Conservation (phyloP, 2,329 filamentous ascomycete species). For the Cercospora berteroae region DNA sequence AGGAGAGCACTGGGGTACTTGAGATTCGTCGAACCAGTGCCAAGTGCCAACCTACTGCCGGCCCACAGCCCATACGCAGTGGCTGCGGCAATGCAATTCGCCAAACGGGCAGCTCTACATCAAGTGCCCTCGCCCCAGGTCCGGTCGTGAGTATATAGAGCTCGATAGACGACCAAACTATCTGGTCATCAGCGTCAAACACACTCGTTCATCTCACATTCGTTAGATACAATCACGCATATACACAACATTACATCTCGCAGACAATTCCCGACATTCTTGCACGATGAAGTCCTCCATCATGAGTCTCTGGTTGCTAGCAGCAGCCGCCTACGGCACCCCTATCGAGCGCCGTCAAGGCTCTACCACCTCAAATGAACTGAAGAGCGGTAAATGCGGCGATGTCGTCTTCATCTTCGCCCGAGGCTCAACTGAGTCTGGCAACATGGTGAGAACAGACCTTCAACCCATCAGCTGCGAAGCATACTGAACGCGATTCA, state of each 20-base stretch:
- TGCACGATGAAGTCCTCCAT: conserved; percentile 10
- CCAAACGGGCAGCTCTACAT: neutral
- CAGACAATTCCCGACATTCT: neutral
- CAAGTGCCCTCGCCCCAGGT: neutral
- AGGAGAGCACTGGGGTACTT: neutral
- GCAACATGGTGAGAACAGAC: conserved; percentile 48
- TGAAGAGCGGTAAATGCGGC: conserved; percentile 41
- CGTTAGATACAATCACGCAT: neutral
- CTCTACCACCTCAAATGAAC: conserved; percentile 26
- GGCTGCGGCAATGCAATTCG: neutral
- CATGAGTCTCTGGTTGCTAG: conserved; percentile 19
- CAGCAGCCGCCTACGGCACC: conserved; percentile 9
- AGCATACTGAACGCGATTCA: neutral
- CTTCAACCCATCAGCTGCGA: neutral
- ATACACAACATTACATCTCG: neutral
- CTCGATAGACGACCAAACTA: neutral
- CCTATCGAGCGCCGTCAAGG: conserved; percentile 15
- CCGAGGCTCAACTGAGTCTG: conserved; percentile 55
- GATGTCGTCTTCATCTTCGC: conserved; percentile 56
- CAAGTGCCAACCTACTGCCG: neutral
- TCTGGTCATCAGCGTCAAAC: neutral
- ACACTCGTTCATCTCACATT: conserved; percentile 7
- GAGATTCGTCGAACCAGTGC: neutral
- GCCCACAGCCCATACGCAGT: neutral
- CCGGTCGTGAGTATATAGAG: neutral